Evolutionary conservation across 768 basidiomycete genomes (phyloP), one percentile per base, ranked within the genome.

Genomic region (Trichaptum fuscoviolaceum): DNA sequence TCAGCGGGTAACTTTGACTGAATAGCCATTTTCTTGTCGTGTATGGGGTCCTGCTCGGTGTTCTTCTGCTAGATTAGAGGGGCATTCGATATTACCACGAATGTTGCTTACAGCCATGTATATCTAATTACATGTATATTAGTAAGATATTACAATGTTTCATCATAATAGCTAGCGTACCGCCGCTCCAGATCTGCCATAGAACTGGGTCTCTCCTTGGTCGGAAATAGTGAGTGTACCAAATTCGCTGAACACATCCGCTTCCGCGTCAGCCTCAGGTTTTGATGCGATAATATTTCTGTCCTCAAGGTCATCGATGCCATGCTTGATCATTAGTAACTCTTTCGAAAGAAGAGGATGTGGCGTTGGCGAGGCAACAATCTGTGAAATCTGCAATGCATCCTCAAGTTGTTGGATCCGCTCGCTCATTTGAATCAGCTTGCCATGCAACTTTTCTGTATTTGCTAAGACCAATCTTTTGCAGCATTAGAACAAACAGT

Each of bases 331-430:
- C 23, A 34, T 17, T 18, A 34, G 30, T 24, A 61, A 9, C 30
- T 61, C 59, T 25, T 61, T 34, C 15, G 25, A 25, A 9, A 61
- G 59, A 15, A 61, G 59, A 25, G 59, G 59, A 23, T 61, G 59
- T 24, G 24, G 15, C 15, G 15, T 18, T 20, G 15, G 23, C 24
- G 30, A 61, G 23, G 9, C 23, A 25, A 34, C 59, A 52, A 76
- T 63, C 8, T 52, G 18, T 0, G 68, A 58, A 35, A 78, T 77
- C n/a, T 65, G 26, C 15, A 68, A 24, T 6, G 67, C 67, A 35
- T 68, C 63, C 26, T 68, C 67, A 12, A 68, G 61, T 42, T 68
- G 67, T 62, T 65, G 64, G 24, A 65, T 68, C 17, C 67, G 65
- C 34, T 68, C 67, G 52, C 67, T 68, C 65, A 68, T 65, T 18